These are phyloP conservation scores for Silene uniflora DNA, from an alignment of 148 eudicot genomes.

Conservation along the genomic window DNA sequence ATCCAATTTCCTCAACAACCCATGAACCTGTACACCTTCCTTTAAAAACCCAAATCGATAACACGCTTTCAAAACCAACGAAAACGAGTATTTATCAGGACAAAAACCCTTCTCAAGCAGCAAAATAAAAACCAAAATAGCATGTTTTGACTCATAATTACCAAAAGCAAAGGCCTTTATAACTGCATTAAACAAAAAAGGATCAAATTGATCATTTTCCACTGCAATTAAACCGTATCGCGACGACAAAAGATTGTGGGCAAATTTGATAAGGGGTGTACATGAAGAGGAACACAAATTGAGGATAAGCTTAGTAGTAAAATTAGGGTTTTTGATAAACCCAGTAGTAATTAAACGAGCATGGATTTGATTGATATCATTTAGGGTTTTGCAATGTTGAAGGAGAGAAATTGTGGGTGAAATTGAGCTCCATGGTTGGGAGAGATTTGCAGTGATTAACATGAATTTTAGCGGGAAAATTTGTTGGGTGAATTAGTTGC, in stretches of 20 bases:
- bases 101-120: constrained; percentile 56
- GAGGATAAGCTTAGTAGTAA: constrained; percentile 63
- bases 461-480: constrained; percentile 32
- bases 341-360: constrained; percentile 63
- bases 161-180: constrained; percentile 56
- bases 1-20: constrained; percentile 47
- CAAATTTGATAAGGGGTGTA: constrained; percentile 45
- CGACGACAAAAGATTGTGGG: constrained; percentile 45
- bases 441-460: constrained; percentile 38
- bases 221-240: constrained; percentile 10
- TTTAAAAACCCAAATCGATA: constrained; percentile 39
- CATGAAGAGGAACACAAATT: constrained; percentile 41
- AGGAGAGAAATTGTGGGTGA: constrained; percentile 40
- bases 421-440: constrained; percentile 59
- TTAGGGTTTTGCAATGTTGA: constrained; percentile 48
- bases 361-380: constrained; percentile 60
- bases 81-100: constrained; percentile 61
- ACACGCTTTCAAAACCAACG: constrained; percentile 66
- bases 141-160: constrained; percentile 38
- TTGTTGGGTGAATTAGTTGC: not conserved
- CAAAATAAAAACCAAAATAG: constrained; percentile 38
- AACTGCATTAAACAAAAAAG: constrained; percentile 65
- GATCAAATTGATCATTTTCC: constrained; percentile 25
- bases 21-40: constrained; percentile 82
- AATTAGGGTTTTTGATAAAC: constrained; percentile 38